A percentile compares a stretch with the other conserved stretches of the same genome.
Conservation (phyloP, 2,329 filamentous ascomycete genomes). For the Penicillium concentricum region DNA sequence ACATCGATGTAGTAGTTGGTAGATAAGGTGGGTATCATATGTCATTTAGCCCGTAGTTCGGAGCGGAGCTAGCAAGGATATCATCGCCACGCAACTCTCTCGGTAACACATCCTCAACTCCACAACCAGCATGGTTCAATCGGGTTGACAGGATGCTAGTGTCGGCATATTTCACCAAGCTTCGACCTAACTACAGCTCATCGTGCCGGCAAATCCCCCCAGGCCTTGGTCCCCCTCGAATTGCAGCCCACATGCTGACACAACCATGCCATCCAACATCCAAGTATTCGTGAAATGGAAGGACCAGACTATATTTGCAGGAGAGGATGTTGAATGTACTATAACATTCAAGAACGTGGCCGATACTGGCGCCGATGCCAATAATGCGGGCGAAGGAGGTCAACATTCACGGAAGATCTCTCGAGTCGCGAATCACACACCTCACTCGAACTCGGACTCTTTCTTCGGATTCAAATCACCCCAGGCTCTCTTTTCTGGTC, state of each 20-base stretch:
- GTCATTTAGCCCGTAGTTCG: slow-evolving; percentile 5
- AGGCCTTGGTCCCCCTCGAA: slow-evolving; percentile 10
- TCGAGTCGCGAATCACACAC: slow-evolving; percentile 34
- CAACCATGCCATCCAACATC: slow-evolving; percentile 66
- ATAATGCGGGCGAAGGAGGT: slow-evolving; percentile 25
- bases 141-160: slow-evolving; percentile 31
- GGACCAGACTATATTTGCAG: slow-evolving; percentile 90
- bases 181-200: slow-evolving; percentile 8
- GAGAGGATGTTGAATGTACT: slow-evolving; percentile 91
- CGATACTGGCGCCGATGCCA: slow-evolving; percentile 39
- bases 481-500: slow-evolving; percentile 37
- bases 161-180: slow-evolving; percentile 16
- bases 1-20: not conserved
- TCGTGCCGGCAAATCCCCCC: slow-evolving; percentile 3
- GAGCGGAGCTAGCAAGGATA: slow-evolving; percentile 7
- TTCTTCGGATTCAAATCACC: slow-evolving; percentile 42
- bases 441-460: slow-evolving; percentile 35
- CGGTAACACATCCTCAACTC: slow-evolving; percentile 15
- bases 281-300: slow-evolving; percentile 95
- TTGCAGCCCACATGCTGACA: slow-evolving; percentile 33
- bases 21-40: not conserved
- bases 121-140: slow-evolving; percentile 19
- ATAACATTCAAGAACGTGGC: slow-evolving; percentile 93
- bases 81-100: slow-evolving; percentile 15
- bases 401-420: slow-evolving; percentile 40